Conservation (phyloP, 345 rosid genomes). For the Eutrema japonicum region DNA sequence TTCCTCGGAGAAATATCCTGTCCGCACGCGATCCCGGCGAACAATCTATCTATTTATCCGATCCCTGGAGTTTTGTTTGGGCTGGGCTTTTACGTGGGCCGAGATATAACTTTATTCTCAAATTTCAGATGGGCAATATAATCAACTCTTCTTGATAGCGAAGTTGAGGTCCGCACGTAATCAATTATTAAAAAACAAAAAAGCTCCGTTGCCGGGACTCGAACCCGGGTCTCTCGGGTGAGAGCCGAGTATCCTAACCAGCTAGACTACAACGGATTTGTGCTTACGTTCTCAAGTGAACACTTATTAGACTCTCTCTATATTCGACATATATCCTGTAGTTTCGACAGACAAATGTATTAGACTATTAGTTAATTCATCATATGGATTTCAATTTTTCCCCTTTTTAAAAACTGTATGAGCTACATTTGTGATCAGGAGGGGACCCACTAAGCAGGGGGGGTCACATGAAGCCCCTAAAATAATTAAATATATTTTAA, state of each 20-base stretch:
- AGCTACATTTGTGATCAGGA: too few relatives aligned
- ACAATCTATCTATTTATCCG: not conserved
- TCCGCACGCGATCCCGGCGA: slow-evolving; percentile 15
- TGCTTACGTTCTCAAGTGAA: too few relatives aligned
- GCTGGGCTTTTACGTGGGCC: slow-evolving; percentile 23
- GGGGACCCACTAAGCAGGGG: too few relatives aligned
- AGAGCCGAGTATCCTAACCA: slow-evolving; percentile 77
- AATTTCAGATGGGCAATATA: not conserved
- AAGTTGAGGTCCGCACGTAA: not conserved
- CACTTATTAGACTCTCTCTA: not conserved
- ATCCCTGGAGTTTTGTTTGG: not conserved
- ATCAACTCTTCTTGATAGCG: not conserved
- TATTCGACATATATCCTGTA: slow-evolving; percentile 17
- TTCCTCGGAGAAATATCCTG: slow-evolving; percentile 13
- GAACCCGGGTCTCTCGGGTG: slow-evolving; percentile 67
- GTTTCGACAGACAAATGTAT: not conserved
- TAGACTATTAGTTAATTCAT: too few relatives aligned
- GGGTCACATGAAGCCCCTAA: too few relatives aligned
- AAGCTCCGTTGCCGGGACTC: slow-evolving; percentile 47
- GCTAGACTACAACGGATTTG: slow-evolving; percentile 50
- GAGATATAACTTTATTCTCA: not conserved
- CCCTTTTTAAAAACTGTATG: too few relatives aligned
- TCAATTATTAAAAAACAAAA: too few relatives aligned
- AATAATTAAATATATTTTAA: too few relatives aligned
- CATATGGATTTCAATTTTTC: too few relatives aligned